Conservation (phyloP, 192 early-diverging fungal genomes). For the Backusella circina region DNA sequence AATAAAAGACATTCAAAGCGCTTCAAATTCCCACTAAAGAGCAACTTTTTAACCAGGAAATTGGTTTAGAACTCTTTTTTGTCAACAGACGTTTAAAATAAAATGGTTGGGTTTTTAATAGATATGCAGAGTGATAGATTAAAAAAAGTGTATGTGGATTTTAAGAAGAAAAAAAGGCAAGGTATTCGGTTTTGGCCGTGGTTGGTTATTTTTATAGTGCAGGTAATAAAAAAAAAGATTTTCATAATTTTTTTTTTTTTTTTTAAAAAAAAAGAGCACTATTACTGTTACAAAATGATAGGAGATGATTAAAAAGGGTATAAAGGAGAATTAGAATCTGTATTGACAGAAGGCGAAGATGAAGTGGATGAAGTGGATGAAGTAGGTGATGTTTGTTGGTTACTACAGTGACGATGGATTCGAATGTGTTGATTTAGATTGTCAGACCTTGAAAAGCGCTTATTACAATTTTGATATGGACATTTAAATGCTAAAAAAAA, state of each 20-base stretch:
- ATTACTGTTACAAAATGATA: not conserved
- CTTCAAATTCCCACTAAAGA: not conserved
- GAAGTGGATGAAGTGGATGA: not conserved
- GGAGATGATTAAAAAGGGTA: not conserved
- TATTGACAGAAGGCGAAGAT: not conserved
- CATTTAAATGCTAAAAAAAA: constrained; percentile 43
- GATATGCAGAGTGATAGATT: not conserved
- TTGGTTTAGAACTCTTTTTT: not conserved
- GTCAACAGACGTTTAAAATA: not conserved
- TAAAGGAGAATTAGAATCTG: not conserved
- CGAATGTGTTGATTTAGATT: constrained; percentile 56
- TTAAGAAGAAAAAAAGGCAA: not conserved
- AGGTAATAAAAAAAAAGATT: not conserved
- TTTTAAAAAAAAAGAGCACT: not conserved
- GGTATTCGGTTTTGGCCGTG: not conserved
- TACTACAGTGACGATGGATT: constrained; percentile 46
- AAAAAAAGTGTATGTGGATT: not conserved
- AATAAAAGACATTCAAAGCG: not conserved
- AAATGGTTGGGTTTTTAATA: not conserved
- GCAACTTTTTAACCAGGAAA: not conserved
- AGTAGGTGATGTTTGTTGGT: not conserved
- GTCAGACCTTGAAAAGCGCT: constrained; percentile 53
- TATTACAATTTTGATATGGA: constrained; percentile 46
- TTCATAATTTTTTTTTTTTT: not conserved
- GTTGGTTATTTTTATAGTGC: not conserved